These are phyloP conservation scores for Boletus sp. DNA, from an alignment of 1,284 basidiomycete genomes.

Conservation along the genomic window DNA sequence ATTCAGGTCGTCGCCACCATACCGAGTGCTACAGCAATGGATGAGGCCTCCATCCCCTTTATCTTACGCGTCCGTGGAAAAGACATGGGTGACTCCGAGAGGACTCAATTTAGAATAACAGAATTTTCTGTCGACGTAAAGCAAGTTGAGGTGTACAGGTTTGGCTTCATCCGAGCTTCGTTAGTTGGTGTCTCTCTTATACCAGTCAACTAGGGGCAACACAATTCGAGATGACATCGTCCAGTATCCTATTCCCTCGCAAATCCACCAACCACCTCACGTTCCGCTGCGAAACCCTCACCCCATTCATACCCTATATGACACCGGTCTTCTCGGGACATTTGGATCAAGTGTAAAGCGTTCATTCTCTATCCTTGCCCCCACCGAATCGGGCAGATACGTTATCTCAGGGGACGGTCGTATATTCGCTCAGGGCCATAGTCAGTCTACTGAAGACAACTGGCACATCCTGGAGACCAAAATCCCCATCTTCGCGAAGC, in stretches of 20 bases:
- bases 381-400: conserved; percentile 42
- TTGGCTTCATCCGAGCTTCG: conserved; percentile 22
- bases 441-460: conserved; percentile 21
- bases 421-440: conserved; percentile 35
- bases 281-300: conserved; percentile 52
- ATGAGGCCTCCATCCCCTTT: conserved; percentile 47
- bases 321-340: conserved; percentile 43
- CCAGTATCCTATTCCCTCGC: conserved; percentile 52
- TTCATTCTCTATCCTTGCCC: conserved; percentile 53
- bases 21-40: conserved; percentile 49
- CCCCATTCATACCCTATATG: conserved; percentile 49
- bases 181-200: conserved; percentile 11
- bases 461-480: conserved; percentile 63
- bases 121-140: conserved; percentile 52
- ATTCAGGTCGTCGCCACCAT: conserved; percentile 60
- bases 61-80: conserved; percentile 58
- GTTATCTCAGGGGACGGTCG: conserved; percentile 42
- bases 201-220: conserved; percentile 34
- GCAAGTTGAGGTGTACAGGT: conserved; percentile 67
- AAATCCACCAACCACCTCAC: conserved; percentile 57
- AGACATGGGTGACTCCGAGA: conserved; percentile 43
- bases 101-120: conserved; percentile 50
- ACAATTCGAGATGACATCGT: conserved; percentile 39
- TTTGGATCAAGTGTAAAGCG: conserved; percentile 32
- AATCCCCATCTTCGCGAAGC: conserved; percentile 43